These are phyloP conservation scores for Cajanus cajan DNA, from an alignment of 306 rosid genomes.

Conservation along the genomic window DNA sequence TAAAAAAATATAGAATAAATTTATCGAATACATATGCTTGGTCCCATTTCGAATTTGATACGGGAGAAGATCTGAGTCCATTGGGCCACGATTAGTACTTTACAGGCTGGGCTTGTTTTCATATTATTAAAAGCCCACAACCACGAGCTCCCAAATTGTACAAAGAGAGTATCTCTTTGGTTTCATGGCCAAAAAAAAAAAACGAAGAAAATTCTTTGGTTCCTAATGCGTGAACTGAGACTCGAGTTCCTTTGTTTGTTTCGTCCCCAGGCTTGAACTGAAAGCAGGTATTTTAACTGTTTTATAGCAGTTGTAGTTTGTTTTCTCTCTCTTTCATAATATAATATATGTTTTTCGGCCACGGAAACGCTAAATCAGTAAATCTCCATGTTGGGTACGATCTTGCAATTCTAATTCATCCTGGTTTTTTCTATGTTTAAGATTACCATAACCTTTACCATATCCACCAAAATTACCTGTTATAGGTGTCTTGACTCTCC, in stretches of 20 bases:
- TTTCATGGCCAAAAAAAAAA: neutral
- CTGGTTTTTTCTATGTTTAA: neutral
- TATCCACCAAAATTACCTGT: neutral
- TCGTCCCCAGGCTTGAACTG: neutral
- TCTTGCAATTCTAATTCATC: neutral
- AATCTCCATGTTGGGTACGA: neutral
- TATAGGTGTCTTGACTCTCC: neutral
- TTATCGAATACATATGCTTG: no score
- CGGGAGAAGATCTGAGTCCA: neutral
- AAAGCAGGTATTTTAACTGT: constrained; percentile 10
- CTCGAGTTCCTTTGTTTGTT: neutral
- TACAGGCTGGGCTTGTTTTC: neutral
- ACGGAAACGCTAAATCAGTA: neutral
- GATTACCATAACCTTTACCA: neutral
- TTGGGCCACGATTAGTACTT: neutral
- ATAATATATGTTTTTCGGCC: neutral
- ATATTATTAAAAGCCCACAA: neutral
- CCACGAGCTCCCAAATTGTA: neutral
- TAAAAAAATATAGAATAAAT: no score
- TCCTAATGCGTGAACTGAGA: neutral
- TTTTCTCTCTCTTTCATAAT: neutral
- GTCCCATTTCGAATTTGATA: no score
- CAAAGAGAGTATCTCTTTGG: neutral
- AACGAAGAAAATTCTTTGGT: neutral
- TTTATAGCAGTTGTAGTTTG: neutral